Percentiles rank a stretch among this genome's conserved stretches.
These are phyloP conservation scores for Penicillium steckii DNA, from an alignment of 495 filamentous ascomycete species.

Conservation along the genomic window DNA sequence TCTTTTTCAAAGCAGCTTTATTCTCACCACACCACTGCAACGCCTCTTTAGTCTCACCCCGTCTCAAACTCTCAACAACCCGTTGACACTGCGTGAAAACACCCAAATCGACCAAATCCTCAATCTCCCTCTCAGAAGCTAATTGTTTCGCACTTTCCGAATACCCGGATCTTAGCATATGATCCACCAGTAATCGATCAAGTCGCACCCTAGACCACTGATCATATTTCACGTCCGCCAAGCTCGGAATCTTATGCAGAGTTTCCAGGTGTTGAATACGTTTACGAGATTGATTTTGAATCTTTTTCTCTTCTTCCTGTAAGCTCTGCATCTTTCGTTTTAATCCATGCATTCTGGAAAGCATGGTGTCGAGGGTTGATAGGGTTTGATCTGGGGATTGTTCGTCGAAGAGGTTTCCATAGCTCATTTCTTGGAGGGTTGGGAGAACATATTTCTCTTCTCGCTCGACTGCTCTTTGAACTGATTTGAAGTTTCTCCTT, in stretches of 20 bases:
- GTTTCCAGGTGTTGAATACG: constrained; percentile 77
- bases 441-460: constrained; percentile 69
- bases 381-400: constrained; percentile 67
- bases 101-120: constrained; percentile 82
- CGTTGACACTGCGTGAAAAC: constrained; percentile 81
- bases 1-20: constrained; percentile 80
- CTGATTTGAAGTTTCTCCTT: constrained; percentile 87
- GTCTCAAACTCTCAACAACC: constrained; percentile 68
- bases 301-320: constrained; percentile 71
- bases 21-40: constrained; percentile 91
- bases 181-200: constrained; percentile 85
- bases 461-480: constrained; percentile 78
- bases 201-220: constrained; percentile 79
- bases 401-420: constrained; percentile 59
- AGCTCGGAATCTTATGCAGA: constrained; percentile 72
- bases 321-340: constrained; percentile 81
- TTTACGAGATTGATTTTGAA: constrained; percentile 71
- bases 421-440: constrained; percentile 66
- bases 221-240: constrained; percentile 94
- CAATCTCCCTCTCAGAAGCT: constrained; percentile 67
- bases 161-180: constrained; percentile 82
- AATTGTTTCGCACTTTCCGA: constrained; percentile 71
- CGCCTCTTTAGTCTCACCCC: constrained; percentile 72
- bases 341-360: constrained; percentile 75
- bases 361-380: constrained; percentile 77